phyloP scores from a whole-genome alignment of 2,329 filamentous ascomycete species.

The Aureobasidium mangrovei region DNA sequence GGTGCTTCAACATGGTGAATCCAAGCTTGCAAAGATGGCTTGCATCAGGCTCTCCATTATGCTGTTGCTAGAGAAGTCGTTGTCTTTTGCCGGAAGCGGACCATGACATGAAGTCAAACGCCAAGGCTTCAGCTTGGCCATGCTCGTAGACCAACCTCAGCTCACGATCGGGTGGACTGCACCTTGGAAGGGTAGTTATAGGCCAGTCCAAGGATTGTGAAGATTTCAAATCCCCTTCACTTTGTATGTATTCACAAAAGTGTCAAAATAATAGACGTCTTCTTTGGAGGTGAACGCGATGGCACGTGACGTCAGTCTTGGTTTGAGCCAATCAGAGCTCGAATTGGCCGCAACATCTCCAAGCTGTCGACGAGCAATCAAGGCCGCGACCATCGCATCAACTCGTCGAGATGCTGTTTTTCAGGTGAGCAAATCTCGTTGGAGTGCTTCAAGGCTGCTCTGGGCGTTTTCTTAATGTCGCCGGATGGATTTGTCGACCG shows the following conservation, averaged over 20 bases:
- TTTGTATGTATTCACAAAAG: background rate
- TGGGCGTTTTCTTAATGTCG: background rate
- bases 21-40: background rate
- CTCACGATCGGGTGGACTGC: too few relatives aligned
- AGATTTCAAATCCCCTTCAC: background rate
- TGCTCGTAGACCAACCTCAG: too few relatives aligned
- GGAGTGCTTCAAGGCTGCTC: background rate
- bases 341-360: background rate
- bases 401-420: conserved; percentile 25
- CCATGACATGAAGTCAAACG: background rate
- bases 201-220: background rate
- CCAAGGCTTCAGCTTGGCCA: too few relatives aligned
- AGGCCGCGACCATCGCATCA: conserved; percentile 4
- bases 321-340: background rate
- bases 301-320: conserved; percentile 7
- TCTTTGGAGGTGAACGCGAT: background rate
- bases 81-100: background rate
- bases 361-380: background rate
- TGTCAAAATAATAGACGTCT: background rate
- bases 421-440: conserved; percentile 20
- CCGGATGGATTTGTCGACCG: background rate
- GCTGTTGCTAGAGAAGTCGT: background rate
- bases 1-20: background rate
- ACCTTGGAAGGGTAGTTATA: background rate
- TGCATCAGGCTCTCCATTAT: background rate